Evolutionary conservation across 2,329 filamentous ascomycete genomes (phyloP), one percentile per base, ranked within the genome.

Genomic region (Aspergillus fischeri): DNA sequence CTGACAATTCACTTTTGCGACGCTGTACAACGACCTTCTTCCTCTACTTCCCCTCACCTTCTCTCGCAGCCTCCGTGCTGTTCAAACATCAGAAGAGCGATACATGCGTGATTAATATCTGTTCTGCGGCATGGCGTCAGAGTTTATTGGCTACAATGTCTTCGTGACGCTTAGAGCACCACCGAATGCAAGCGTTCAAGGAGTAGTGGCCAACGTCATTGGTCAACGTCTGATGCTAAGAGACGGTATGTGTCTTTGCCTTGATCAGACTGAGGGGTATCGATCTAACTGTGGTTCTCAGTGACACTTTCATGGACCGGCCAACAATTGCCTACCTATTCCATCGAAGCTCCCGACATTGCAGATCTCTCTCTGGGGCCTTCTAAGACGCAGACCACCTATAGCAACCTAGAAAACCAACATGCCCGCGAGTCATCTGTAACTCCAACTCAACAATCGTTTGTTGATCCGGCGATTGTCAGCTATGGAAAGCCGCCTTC

Each of bases 401-500:
- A 64, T 53, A 24, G 61, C 21, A 52, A 54, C 14, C 60, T 67
- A 56, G 56, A 58, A 53, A 56, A 56, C 42, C 55, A 63, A 51
- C 55, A 56, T 21, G 8, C 52, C 49, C 58, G 56, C 14, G 52
- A 58, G 38, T 53, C 62, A 29, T 25, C 48, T 58, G 65, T 53
- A 71, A 76, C 61, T 64, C 76, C 67, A 32, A 59, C 65, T n/a
- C 67, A 66, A 35, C 69, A 78, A 29, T 66, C 79, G 0, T 91
- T 94, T 67, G 81, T 87, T n/a, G 91, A 95, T 66, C 91, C 91
- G 10, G 91, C 91, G 3, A 95, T 95, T 55, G 71, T 95, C 49
- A 92, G 90, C 69, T 83, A 90, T 70, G 73, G 77, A 9, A 75
- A 71, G 58, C 68, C 70, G 10, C 57, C 67, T 38, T 49, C 60